Base-by-base conservation (phyloP, 2,329 filamentous ascomycete species). In the Scytalidium lignicola region DNA sequence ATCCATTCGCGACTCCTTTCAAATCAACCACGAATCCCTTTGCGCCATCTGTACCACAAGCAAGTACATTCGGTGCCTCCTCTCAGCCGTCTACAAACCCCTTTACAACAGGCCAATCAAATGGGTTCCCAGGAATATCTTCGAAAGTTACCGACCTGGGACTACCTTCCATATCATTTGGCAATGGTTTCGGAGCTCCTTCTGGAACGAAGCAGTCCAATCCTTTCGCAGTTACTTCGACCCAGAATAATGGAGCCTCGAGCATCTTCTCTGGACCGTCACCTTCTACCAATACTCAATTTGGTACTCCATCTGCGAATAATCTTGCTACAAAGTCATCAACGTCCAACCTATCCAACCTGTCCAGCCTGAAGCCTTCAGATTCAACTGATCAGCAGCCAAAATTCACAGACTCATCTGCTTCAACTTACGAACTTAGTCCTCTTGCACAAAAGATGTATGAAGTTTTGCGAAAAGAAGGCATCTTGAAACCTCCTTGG, bases 401-500 rank as follows among this genome's bases (percentile, higher is more conserved):
- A n/a, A 37, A 37, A 37, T 37, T 17, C 5, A 37, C 5, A 9
- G 32, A n/a, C 8, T 17, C 15, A 17, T 37, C 32, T 26, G 10
- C 10, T 4, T 9, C 32, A 13, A 13, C 32, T 17, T 13, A 37
- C 5, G 5, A 37, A 37, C 32, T 13, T 37, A 58, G 44, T 51
- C 58, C 43, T 47, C 55, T 68, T 18, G 75, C 79, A 9, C 70
- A 66, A 47, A 74, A 71, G 50, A 78, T 85, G 23, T 69, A 74
- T 51, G 66, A 70, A 8, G 75, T 76, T 51, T 66, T 85, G 2
- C 68, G 69, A n/a, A 75, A 73, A 54, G 78, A 83, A 59, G 70
- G 71, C 3, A 48, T 62, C 17, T 18, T 44, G 15, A 45, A 50
- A 20, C 57, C 57, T 18, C 20, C 51, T 43, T 55, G 55, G 46